Percentiles rank a stretch among this genome's conserved stretches.
Conservation (phyloP, 371 early-diverging fungal genomes). For the Lichtheimia corymbifera region DNA sequence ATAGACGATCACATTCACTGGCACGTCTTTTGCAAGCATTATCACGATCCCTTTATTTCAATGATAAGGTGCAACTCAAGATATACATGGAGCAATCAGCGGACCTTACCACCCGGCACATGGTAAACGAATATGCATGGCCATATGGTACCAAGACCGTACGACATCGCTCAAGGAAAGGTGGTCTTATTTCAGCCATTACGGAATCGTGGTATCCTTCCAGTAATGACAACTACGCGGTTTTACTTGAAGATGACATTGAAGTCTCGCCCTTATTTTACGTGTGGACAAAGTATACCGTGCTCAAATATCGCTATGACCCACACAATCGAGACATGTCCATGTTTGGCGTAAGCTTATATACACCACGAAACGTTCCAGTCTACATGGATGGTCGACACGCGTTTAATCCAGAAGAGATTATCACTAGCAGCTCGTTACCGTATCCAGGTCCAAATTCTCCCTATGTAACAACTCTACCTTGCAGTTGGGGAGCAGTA, state of each 20-base stretch:
- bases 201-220: conserved; percentile 67
- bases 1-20: conserved; percentile 58
- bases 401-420: conserved; percentile 49
- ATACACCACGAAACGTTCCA: conserved; percentile 63
- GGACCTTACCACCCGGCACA: conserved; percentile 45
- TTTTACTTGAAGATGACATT: conserved; percentile 65
- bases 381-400: conserved; percentile 52
- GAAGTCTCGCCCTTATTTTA: conserved; percentile 65
- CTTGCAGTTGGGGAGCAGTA: conserved; percentile 76
- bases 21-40: conserved; percentile 53
- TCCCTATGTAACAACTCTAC: conserved; percentile 62
- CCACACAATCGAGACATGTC: conserved; percentile 8
- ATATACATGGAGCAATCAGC: conserved; percentile 62
- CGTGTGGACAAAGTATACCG: conserved; percentile 59
- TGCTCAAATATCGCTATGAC: conserved; percentile 59
- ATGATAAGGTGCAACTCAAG: conserved; percentile 49
- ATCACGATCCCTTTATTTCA: conserved; percentile 45
- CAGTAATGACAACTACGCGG: conserved; percentile 56
- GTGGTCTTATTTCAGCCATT: conserved; percentile 64
- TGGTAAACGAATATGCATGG: conserved; percentile 49
- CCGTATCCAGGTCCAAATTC: conserved; percentile 6
- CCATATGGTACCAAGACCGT: conserved; percentile 49
- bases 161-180: conserved; percentile 59
- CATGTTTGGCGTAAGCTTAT: conserved; percentile 62
- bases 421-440: conserved; percentile 15